phyloP scores from a whole-genome alignment of 495 filamentous ascomycete species.

The Annulohypoxylon bovei region DNA sequence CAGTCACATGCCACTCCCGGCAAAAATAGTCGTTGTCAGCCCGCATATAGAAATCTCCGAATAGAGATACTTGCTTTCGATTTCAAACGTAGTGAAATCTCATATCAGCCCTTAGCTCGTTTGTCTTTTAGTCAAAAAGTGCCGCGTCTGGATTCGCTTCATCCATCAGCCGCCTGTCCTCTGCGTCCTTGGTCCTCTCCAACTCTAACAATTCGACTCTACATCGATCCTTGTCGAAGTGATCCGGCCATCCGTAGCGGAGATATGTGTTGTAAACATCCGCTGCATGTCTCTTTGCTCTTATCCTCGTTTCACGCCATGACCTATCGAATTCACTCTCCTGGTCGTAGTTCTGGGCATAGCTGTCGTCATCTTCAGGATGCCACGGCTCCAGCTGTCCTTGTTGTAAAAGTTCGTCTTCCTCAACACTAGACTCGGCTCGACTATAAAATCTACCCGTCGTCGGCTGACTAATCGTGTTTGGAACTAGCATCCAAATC shows the following conservation, averaged over 20 bases:
- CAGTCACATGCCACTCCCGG: background rate
- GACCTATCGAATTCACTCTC: background rate
- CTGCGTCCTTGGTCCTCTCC: background rate
- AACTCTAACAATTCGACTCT: constrained; percentile 9
- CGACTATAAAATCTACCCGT: constrained; percentile 20
- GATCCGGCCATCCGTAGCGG: constrained; percentile 13
- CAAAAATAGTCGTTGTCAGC: background rate
- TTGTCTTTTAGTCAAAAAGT: background rate
- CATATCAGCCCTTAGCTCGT: background rate
- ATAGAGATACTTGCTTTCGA: too few relatives aligned
- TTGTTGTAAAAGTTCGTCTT: background rate
- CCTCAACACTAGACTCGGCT: background rate
- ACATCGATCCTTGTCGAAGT: constrained; percentile 16
- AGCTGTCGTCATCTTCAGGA: background rate
- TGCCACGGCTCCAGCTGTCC: constrained; percentile 5
- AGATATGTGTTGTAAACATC: constrained; percentile 21
- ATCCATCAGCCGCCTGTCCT: background rate
- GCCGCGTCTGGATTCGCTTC: constrained; percentile 5
- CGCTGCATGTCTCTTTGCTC: background rate
- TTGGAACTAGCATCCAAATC: constrained; percentile 17
- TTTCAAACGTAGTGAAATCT: background rate
- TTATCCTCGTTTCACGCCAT: background rate
- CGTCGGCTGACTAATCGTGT: background rate
- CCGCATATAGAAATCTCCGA: too few relatives aligned
- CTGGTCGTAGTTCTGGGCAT: background rate